Base-by-base conservation (phyloP, 441 rosid genomes). In the Eutrema salsugineum region DNA sequence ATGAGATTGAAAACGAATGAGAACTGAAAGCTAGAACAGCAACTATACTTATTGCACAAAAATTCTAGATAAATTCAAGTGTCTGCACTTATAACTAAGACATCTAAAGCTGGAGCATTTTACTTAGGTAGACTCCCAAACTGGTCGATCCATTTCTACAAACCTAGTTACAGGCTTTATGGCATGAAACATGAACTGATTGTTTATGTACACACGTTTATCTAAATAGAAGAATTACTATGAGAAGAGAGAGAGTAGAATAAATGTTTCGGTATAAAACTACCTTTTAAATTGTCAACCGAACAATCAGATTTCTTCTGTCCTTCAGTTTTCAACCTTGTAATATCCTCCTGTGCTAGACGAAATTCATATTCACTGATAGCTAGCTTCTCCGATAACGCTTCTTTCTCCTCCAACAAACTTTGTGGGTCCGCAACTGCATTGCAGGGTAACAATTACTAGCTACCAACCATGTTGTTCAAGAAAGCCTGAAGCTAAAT, bases 341-440 rank as follows among this genome's bases (percentile, higher is more conserved):
- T 59, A 81, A 86, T 78, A 77, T 94, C 97, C 84, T 94, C 99
- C 80, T 91, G 86, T 2, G 95, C 95, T 73, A 94, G 84, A 58
- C 97, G 97, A 65, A 94, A 83, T 76, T 91, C 97, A 63, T 91
- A 94, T 70, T 91, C 91, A 62, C 89, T 79, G 33, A 94, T 81
- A 50, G 99, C 93, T 77, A 94, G 65, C 73, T 88, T 94, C 83
- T 90, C 97, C 64, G 80, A 85, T 28, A 83, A 74, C 50, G 89
- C 87, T 81, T 87, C 96, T 79, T 87, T 91, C 86, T 91, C 97
- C 84, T 85, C 90, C 51, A 88, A 83, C 82, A 94, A 86, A 74
- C 81, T 87, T 79, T 94, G 99, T 44, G 97, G 97, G 66, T 94
- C 99, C 22, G 89, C 91, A 80, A 83, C 99, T 94, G 97, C 78